Evolutionary conservation across 192 early-diverging fungal genomes (phyloP).

Genomic region (Coemansia sp.): DNA sequence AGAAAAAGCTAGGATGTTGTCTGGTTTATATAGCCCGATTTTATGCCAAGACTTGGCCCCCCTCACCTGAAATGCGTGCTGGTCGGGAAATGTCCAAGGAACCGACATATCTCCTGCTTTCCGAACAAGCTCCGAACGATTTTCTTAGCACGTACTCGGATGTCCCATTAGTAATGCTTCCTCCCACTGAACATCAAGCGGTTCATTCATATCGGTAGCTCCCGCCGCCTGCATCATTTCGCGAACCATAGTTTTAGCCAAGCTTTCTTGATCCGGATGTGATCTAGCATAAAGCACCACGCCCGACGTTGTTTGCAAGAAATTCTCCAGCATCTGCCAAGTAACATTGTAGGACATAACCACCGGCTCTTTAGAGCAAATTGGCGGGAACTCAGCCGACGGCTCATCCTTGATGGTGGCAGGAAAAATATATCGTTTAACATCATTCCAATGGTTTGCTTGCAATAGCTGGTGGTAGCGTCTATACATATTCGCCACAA

Average conservation of each 20-base stretch:
- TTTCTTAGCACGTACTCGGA: conserved; percentile 1
- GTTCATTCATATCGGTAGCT: conserved; percentile 24
- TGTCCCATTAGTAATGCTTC: conserved; percentile 27
- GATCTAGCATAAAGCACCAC: conserved; percentile 12
- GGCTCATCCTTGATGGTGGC: conserved; percentile 16
- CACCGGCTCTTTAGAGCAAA: conserved; percentile 3
- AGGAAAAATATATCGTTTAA: conserved; percentile 21
- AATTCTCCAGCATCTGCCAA: conserved; percentile 21
- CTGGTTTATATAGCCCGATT: background rate
- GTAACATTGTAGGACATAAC: conserved; percentile 28
- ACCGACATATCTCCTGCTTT: background rate
- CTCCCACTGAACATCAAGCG: conserved; percentile 32
- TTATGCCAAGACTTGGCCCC: conserved; percentile 4
- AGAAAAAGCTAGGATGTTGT: background rate
- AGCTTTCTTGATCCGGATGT: conserved; percentile 25
- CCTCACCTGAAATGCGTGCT: too few species aligned
- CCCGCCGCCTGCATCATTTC: conserved; percentile 36
- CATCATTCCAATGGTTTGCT: conserved; percentile 10
- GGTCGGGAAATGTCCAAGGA: background rate
- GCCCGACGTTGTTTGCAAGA: conserved; percentile 27
- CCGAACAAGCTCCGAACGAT: background rate
- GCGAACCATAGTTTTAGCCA: conserved; percentile 8
- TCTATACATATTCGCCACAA: conserved; percentile 27
- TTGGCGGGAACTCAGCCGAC: conserved; percentile 9
- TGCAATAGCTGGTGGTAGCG: conserved; percentile 23